Percentiles rank a stretch among this genome's conserved stretches.
Evolutionary conservation across 257 asterid species (phyloP).

Genomic region (Leonotis leonurus): DNA sequence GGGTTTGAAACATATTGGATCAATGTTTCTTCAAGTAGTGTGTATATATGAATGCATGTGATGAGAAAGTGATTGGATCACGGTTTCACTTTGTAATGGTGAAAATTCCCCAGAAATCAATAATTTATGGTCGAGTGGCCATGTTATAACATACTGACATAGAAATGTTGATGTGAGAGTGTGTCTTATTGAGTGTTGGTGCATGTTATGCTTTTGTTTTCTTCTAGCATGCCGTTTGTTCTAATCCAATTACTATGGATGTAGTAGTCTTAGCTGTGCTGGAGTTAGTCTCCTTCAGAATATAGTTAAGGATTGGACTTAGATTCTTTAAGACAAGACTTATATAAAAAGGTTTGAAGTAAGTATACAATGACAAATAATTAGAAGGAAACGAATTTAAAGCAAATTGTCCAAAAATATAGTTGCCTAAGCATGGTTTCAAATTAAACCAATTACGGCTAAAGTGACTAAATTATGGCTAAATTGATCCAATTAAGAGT

Average conservation of each 20-base stretch:
- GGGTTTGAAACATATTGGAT: background rate
- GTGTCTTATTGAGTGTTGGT: background rate
- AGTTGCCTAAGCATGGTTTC: background rate
- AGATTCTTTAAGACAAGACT: background rate
- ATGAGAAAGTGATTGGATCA: background rate
- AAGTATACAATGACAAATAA: background rate
- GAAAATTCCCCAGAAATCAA: background rate
- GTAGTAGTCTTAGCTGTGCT: background rate
- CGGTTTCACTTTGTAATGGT: background rate
- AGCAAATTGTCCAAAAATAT: background rate
- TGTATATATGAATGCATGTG: background rate
- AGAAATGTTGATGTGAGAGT: background rate
- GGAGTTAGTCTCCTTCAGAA: background rate
- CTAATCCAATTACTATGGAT: no score
- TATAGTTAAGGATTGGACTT: background rate
- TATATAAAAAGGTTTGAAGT: background rate
- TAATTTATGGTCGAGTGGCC: background rate
- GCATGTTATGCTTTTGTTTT: background rate
- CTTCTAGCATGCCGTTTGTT: background rate
- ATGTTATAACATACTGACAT: background rate
- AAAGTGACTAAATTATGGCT: no score
- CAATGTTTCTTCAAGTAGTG: background rate
- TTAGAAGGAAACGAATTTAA: background rate
- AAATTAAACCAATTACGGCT: no score
- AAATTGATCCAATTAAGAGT: no score